phyloP scores from a whole-genome alignment of 208 protist species.

The Willaertia magna region DNA sequence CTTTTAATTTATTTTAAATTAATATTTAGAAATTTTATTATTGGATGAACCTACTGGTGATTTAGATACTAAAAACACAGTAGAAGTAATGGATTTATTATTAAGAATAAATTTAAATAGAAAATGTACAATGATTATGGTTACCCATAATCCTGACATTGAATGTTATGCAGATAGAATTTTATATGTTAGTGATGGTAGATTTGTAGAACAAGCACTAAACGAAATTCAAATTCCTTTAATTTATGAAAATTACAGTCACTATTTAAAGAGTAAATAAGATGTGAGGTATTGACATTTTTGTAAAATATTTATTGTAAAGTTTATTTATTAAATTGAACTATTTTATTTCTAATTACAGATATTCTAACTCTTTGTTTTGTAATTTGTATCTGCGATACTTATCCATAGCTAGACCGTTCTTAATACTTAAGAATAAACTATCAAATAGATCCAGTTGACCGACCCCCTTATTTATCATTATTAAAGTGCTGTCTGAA shows the following conservation, averaged over 20 bases:
- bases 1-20: conserved; percentile 82
- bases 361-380: too few relatives aligned
- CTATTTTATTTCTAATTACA: background rate
- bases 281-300: too few relatives aligned
- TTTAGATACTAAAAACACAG: conserved; percentile 82
- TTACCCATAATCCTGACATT: conserved; percentile 90
- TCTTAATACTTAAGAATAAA: background rate
- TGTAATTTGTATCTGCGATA: background rate
- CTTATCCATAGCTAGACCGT: background rate
- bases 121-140: conserved; percentile 86
- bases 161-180: conserved; percentile 92
- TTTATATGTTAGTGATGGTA: conserved; percentile 77
- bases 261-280: background rate
- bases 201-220: conserved; percentile 23
- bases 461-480: background rate
- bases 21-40: conserved; percentile 81
- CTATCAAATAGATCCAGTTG: background rate
- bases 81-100: conserved; percentile 92
- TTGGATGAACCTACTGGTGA: conserved; percentile 87
- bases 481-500: background rate
- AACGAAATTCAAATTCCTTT: conserved; percentile 11
- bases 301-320: background rate
- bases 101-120: conserved; percentile 74
- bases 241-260: background rate
- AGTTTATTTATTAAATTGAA: background rate